Base-by-base conservation (phyloP, 2,329 filamentous ascomycete species). In the Orbilia quercus region DNA sequence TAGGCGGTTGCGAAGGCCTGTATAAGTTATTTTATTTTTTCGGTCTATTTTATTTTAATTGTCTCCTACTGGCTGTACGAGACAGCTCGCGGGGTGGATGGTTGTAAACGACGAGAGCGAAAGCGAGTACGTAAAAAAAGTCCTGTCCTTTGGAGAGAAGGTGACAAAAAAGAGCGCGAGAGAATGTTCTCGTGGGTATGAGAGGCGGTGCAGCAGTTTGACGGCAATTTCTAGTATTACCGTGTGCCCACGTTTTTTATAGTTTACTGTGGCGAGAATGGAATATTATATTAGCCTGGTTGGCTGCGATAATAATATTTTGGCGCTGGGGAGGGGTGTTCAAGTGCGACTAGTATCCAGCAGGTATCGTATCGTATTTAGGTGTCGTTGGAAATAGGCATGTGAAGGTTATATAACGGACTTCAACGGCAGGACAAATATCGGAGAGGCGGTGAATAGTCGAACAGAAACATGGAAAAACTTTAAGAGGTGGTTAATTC, bases 171-270 rank as follows among this genome's bases (percentile, higher is more conserved):
- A 18, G 7, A n/a, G 47, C 44, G 60, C 55, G 60, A 38, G 69
- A 73, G 60, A 73, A 60, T 59, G 54, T 73, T 73, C 53, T 66
- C 60, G 69, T 62, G 69, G 48, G 44, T 66, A 60, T 73, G 69
- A 53, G 66, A 55, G 64, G 66, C 59, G 51, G 44, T 72, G 67
- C 60, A 40, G 67, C 48, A 62, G 47, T 60, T 73, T 45, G 65
- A 72, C 67, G 59, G 67, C 53, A 72, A 72, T 72, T 60, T 65
- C 59, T 51, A 47, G 59, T 64, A 59, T 47, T 47, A 64, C 67
- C n/a, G n/a, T 16, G 58, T 36, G 42, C 66, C 31, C 62, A 58
- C 62, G 62, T 66, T 66, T 63, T 66, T 66, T 50, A 57, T 50
- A 57, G 22, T 44, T 45, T 53, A 25, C 45, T 59, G 63, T 67